Conservation (phyloP, 2,329 filamentous ascomycete genomes). For the Verticillium tricorpus region DNA sequence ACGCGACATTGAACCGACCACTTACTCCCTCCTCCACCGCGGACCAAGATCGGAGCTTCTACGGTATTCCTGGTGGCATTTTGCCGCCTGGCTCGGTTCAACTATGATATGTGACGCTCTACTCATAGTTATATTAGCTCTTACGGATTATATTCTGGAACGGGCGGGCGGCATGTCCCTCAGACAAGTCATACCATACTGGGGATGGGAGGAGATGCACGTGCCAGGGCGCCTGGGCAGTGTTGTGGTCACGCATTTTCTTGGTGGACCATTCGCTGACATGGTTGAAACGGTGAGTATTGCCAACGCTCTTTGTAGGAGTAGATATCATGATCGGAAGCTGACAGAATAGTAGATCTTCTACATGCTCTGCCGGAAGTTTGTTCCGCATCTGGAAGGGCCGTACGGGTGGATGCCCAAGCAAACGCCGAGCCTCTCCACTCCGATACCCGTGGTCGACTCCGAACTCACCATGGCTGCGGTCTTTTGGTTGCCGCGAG, state of each 20-base stretch:
- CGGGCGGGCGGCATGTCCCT: not conserved
- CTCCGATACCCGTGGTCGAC: not conserved
- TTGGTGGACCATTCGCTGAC: not conserved
- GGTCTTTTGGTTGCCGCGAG: not conserved
- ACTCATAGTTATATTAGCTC: not conserved
- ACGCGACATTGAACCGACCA: not conserved
- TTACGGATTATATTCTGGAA: not conserved
- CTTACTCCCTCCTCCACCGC: not conserved
- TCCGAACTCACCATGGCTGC: not conserved
- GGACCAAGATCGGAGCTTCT: not conserved
- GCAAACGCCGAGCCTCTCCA: not conserved
- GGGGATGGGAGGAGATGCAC: not conserved
- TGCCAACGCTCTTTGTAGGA: not conserved
- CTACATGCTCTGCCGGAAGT: not conserved
- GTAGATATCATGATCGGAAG: not conserved
- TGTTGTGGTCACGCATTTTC: not conserved
- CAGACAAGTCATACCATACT: slow-evolving; percentile 1
- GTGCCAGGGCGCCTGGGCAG: not conserved
- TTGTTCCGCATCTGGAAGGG: not conserved
- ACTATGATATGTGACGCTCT: not conserved
- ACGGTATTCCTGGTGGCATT: not conserved
- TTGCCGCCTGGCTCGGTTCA: not conserved
- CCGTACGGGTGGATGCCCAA: not conserved
- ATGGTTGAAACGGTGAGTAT: not conserved
- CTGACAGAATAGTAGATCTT: not conserved